Evolutionary conservation across 305 asterid species (phyloP), one percentile per base, ranked within the genome.

Genomic region (Ilex paraguariensis): DNA sequence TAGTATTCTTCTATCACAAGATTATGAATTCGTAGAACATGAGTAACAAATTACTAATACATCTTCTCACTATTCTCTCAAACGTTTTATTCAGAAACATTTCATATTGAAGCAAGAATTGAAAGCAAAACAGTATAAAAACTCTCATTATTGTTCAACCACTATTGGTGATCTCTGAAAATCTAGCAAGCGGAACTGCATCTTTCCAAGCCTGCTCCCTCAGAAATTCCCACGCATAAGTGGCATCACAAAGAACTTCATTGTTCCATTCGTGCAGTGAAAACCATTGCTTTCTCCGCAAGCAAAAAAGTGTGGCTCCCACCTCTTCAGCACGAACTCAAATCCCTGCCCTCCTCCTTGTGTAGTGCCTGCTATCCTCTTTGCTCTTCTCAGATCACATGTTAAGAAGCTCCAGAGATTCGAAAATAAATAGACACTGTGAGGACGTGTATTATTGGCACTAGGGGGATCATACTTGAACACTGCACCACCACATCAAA

Each of bases 401-500:
- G 65, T 82, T 15, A 63, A 68, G 76, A 74, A 82, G 40, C 91
- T 86, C 91, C 79, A 8, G 15, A 64, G 74, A 52, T 84, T 68
- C 0, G 87, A 81, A 14, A 85, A 71, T 59, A 83, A 42, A 59
- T 82, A 84, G 0, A 88, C 90, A 13, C 91, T 85, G 74, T 85
- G 95, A 0, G 85, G 81, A 56, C 64, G 71, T 15, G 87, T 79
- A 0, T 88, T 78, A 10, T 57, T 65, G 3, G 56, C 74, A 45
- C 73, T 88, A 56, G 95, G 91, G 0, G 90, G 79, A 69, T 84
- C 91, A 46, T 77, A 87, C 59, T 76, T 87, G 84, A 87, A 87
- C 61, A 85, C 88, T 83, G 71, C 66, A 61, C 0, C 1, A 7
- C 32, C 8, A 16, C 67, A 62, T 1, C 7, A 31, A 0, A 17